These are phyloP conservation scores for Sarocladium strictum DNA, from an alignment of 2,329 filamentous ascomycete genomes.

Conservation along the genomic window DNA sequence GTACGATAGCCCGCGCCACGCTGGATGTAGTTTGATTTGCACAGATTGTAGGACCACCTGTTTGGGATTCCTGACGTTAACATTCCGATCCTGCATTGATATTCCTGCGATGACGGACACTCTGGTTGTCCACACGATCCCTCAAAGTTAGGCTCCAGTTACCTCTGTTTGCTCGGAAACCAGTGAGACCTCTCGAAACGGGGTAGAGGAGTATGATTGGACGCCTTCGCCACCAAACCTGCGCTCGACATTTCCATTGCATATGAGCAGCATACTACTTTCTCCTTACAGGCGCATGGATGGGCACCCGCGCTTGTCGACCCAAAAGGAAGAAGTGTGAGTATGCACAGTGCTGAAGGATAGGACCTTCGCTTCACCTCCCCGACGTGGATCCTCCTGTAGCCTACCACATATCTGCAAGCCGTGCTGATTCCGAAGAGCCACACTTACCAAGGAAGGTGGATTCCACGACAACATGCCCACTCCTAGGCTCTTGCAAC, in stretches of 20 bases:
- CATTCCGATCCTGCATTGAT: too few species aligned
- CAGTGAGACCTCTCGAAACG: too few species aligned
- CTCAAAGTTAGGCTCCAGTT: not conserved
- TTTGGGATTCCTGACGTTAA: too few species aligned
- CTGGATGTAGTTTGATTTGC: too few species aligned
- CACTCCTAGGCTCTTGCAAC: not conserved
- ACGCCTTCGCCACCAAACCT: not conserved
- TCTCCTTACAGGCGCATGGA: not conserved
- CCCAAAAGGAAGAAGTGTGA: not conserved
- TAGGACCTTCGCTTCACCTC: not conserved
- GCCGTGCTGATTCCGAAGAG: conserved; percentile 2
- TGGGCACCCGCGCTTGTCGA: not conserved
- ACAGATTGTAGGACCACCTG: too few species aligned
- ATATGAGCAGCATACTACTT: not conserved
- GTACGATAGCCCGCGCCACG: too few species aligned
- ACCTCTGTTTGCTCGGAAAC: not conserved
- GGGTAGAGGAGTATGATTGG: too few species aligned
- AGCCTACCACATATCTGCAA: conserved; percentile 6
- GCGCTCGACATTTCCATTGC: not conserved
- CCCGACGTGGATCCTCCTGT: not conserved
- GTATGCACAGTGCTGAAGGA: not conserved
- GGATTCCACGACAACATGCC: not conserved
- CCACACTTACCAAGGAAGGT: not conserved
- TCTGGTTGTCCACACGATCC: not conserved
- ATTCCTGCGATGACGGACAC: not conserved